These are phyloP conservation scores for Elaphomyces granulatus DNA, from an alignment of 495 filamentous ascomycete genomes.

Conservation along the genomic window DNA sequence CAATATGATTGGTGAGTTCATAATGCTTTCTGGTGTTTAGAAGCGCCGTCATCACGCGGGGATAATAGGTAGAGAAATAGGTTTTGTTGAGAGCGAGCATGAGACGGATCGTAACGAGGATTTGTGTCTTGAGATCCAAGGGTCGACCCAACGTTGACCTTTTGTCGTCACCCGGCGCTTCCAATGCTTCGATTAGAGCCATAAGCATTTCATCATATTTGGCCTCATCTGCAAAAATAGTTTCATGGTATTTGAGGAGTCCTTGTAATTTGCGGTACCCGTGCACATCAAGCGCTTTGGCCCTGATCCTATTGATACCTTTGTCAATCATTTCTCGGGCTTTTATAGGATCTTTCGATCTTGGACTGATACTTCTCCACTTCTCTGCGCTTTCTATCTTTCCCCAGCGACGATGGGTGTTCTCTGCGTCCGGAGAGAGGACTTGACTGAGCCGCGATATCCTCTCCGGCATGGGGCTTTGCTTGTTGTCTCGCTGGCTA, in stretches of 20 bases:
- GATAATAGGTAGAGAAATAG: slow-evolving; percentile 49
- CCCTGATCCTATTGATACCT: slow-evolving; percentile 58
- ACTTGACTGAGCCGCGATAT: neutral
- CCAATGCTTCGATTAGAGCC: slow-evolving; percentile 62
- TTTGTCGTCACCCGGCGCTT: slow-evolving; percentile 30
- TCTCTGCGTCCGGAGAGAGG: slow-evolving; percentile 1
- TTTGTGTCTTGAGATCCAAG: slow-evolving; percentile 70
- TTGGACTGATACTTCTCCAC: slow-evolving; percentile 23
- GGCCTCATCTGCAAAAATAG: slow-evolving; percentile 38
- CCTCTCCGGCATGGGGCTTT: slow-evolving; percentile 3
- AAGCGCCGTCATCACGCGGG: slow-evolving; percentile 50
- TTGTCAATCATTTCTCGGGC: slow-evolving; percentile 51
- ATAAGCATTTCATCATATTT: slow-evolving; percentile 60
- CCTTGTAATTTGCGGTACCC: slow-evolving; percentile 80
- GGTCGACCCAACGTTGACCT: slow-evolving; percentile 33
- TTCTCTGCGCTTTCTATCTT: slow-evolving; percentile 10
- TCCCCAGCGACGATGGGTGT: slow-evolving; percentile 13
- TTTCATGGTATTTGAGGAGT: slow-evolving; percentile 53
- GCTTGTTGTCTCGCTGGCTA: slow-evolving; percentile 10
- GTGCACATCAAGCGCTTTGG: slow-evolving; percentile 62
- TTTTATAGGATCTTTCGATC: slow-evolving; percentile 33
- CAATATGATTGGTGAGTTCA: slow-evolving; percentile 38
- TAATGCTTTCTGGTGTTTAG: slow-evolving; percentile 47
- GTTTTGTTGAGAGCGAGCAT: slow-evolving; percentile 54
- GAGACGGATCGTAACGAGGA: slow-evolving; percentile 63